Percentiles rank a stretch among this genome's conserved stretches.
Conservation (phyloP, 257 asterid genomes). For the Nemophila menziesii region DNA sequence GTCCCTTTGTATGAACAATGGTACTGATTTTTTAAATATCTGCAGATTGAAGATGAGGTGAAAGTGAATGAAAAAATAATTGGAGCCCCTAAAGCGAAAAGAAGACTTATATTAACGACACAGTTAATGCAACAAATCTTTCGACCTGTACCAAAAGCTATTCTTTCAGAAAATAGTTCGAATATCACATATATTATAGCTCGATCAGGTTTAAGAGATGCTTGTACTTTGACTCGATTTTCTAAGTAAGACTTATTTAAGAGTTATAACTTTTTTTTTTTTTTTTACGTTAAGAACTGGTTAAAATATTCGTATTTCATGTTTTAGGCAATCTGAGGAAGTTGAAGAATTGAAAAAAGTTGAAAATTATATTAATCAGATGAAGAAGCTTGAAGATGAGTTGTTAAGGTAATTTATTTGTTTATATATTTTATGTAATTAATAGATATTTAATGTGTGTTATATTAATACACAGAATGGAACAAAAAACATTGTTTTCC, state of each 20-base stretch:
- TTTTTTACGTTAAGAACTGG: not conserved
- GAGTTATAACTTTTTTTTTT: not conserved
- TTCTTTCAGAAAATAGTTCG: conserved; percentile 40
- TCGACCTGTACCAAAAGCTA: conserved; percentile 31
- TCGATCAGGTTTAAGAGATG: conserved; percentile 62
- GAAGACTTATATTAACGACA: conserved; percentile 45
- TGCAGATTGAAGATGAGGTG: conserved; percentile 36
- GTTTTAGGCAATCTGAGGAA: conserved; percentile 31
- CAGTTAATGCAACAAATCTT: conserved; percentile 60
- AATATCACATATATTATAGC: conserved; percentile 45
- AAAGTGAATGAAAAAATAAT: conserved; percentile 23
- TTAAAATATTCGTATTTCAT: conserved; percentile 6
- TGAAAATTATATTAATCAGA: conserved; percentile 29
- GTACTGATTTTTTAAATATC: conserved; percentile 4
- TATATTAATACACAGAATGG: conserved; percentile 50
- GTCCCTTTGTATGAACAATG: not conserved
- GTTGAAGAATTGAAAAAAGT: conserved; percentile 24
- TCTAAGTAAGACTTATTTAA: conserved; percentile 25
- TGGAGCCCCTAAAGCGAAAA: conserved; percentile 40
- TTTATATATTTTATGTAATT: no score
- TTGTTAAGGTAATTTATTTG: conserved; percentile 30
- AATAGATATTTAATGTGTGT: not conserved
- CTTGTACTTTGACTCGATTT: conserved; percentile 33
- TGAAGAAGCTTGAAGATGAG: conserved; percentile 40
- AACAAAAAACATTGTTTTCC: conserved; percentile 29